Evolutionary conservation across 345 rosid species (phyloP).

Genomic region (Syzygium aromaticum): DNA sequence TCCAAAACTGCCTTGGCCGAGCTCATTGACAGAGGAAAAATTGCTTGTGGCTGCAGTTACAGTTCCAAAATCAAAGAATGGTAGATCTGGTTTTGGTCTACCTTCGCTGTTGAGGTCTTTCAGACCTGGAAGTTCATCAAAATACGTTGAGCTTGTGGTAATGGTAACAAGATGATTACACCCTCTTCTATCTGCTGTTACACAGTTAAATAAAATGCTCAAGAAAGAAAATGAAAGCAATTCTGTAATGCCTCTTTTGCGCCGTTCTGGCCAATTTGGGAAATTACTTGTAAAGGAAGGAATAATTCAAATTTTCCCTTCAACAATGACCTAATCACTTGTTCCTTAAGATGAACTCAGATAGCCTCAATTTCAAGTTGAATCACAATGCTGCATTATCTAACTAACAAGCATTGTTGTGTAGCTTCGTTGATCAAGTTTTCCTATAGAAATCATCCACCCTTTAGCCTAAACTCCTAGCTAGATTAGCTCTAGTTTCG

Average conservation of each 20-base stretch:
- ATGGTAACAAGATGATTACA: not conserved
- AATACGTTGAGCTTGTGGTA: not conserved
- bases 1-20: constrained; percentile 21
- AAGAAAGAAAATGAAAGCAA: no score
- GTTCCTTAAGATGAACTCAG: no score
- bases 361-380: not conserved
- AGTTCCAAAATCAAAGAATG: not conserved
- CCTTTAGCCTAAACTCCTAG: not conserved
- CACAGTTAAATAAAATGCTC: no score
- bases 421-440: not conserved
- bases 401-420: not conserved
- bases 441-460: not conserved
- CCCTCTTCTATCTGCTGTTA: not conserved
- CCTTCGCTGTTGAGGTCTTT: not conserved
- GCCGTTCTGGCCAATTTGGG: not conserved
- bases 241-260: no score
- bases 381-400: not conserved
- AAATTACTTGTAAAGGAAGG: not conserved
- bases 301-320: not conserved
- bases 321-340: not conserved
- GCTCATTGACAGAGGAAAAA: constrained; percentile 6
- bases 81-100: not conserved
- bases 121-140: not conserved
- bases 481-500: not conserved
- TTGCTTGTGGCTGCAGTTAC: constrained; percentile 9